phyloP scores from a whole-genome alignment of 1,284 basidiomycete species.

The Boletus albobrunnescens region DNA sequence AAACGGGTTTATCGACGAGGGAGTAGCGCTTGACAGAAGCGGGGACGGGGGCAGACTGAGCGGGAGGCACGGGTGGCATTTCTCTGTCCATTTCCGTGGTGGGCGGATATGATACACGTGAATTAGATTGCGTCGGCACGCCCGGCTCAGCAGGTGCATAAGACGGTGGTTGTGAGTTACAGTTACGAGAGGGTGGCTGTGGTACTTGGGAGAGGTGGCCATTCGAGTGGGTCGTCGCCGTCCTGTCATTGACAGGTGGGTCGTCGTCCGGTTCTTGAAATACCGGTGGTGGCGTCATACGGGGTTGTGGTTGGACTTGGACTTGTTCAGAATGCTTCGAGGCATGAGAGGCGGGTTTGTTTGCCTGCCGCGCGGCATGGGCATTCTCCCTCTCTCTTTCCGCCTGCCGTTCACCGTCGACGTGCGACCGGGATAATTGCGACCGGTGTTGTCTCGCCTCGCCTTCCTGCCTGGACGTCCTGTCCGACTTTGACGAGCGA shows the following conservation, averaged over 20 bases:
- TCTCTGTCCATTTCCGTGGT: constrained; percentile 25
- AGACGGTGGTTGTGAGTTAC: constrained; percentile 13
- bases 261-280: constrained; percentile 34
- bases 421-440: constrained; percentile 38
- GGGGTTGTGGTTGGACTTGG: background rate
- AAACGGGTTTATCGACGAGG: constrained; percentile 61
- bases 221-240: constrained; percentile 5
- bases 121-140: background rate
- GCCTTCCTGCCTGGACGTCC: constrained; percentile 37
- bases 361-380: constrained; percentile 15
- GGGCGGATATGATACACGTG: constrained; percentile 15
- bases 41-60: constrained; percentile 42
- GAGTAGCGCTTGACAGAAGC: constrained; percentile 71
- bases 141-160: constrained; percentile 14
- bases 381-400: constrained; percentile 20
- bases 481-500: constrained; percentile 44
- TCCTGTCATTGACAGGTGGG: constrained; percentile 16
- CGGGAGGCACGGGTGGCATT: constrained; percentile 30
- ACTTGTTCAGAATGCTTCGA: constrained; percentile 19
- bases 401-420: constrained; percentile 22
- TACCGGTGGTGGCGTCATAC: constrained; percentile 28
- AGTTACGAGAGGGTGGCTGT: constrained; percentile 18
- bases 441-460: constrained; percentile 40
- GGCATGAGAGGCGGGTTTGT: constrained; percentile 13
- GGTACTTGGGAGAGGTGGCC: constrained; percentile 10